These are phyloP conservation scores for Leptodermis oblonga DNA, from an alignment of 257 asterid species.

Conservation along the genomic window DNA sequence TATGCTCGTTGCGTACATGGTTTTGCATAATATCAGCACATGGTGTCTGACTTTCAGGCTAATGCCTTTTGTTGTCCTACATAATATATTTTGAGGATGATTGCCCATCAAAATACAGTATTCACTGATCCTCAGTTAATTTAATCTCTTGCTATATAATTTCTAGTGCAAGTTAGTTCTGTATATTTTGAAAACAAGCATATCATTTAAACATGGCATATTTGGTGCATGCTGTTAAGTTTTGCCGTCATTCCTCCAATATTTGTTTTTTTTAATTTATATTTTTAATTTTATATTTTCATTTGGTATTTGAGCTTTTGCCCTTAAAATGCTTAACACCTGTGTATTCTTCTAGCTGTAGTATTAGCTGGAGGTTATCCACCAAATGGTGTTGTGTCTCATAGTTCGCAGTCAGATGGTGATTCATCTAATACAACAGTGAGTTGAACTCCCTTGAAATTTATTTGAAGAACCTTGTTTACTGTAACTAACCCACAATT, in stretches of 20 bases:
- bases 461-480: constrained; percentile 7
- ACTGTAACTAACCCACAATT: constrained; percentile 7
- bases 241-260: background rate
- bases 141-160: background rate
- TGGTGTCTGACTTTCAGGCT: background rate
- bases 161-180: background rate
- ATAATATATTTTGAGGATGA: background rate
- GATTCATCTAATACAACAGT: constrained; percentile 90
- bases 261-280: background rate
- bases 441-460: constrained; percentile 37
- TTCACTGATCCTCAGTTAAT: background rate
- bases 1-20: too few relatives aligned
- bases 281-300: background rate
- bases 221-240: background rate
- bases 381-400: constrained; percentile 52
- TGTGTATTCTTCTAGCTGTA: constrained; percentile 50
- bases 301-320: background rate
- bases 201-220: background rate
- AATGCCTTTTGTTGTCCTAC: background rate
- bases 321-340: constrained; percentile 12
- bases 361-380: constrained; percentile 79
- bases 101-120: background rate
- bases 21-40: background rate
- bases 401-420: constrained; percentile 53
- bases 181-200: background rate